phyloP scores from a whole-genome alignment of 345 rosid species.

The Eucalyptus marginata region DNA sequence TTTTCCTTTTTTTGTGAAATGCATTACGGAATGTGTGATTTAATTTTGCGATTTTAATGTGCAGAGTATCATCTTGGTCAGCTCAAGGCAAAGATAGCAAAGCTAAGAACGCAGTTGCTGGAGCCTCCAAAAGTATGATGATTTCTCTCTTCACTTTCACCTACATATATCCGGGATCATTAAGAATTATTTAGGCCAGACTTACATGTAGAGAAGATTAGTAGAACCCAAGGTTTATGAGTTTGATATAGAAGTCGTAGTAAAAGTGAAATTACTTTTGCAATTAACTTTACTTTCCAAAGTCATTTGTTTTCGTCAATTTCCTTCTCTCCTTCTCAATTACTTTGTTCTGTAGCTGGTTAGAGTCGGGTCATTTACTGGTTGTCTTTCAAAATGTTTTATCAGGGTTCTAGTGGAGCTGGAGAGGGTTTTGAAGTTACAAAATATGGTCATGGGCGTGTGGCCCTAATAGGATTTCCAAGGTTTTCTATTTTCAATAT shows the following conservation, averaged over 20 bases:
- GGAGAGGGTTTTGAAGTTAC: slow-evolving; percentile 99
- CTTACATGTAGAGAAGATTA: background rate
- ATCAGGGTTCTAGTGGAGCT: slow-evolving; percentile 90
- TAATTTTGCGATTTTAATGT: background rate
- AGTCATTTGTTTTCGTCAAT: background rate
- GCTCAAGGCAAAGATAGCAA: slow-evolving; percentile 99
- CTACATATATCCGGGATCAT: background rate
- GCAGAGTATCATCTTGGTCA: slow-evolving; percentile 98
- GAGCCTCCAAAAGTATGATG: slow-evolving; percentile 86
- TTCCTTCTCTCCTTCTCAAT: background rate
- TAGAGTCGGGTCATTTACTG: background rate
- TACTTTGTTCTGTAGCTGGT: background rate
- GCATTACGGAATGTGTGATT: background rate
- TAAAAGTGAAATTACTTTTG: background rate
- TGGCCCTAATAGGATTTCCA: slow-evolving; percentile 96
- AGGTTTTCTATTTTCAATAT: slow-evolving; percentile 29
- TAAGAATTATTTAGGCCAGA: background rate
- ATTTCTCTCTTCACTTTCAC: background rate
- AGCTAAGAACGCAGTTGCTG: slow-evolving; percentile 86
- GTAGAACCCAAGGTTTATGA: background rate
- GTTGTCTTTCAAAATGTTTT: background rate
- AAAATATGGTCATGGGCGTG: slow-evolving; percentile 97
- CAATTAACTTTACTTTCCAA: background rate
- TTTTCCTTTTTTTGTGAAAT: background rate
- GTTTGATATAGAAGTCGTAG: background rate